Evolutionary conservation across 1,284 basidiomycete species (phyloP).

Genomic region (Moniliella sp.): DNA sequence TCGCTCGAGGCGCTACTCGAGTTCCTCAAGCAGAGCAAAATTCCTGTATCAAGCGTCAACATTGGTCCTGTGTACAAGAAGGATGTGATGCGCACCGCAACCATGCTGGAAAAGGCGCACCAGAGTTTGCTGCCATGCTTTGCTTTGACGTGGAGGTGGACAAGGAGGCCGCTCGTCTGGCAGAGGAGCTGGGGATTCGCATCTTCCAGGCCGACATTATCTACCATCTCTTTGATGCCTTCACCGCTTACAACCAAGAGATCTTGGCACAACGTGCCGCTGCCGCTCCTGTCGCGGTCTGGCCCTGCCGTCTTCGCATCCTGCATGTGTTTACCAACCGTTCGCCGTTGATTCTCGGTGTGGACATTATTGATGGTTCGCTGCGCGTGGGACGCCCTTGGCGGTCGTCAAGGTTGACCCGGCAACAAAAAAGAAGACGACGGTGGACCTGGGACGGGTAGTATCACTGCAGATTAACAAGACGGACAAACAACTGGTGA

Average conservation of each 20-base stretch:
- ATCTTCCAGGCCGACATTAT: constrained; percentile 97
- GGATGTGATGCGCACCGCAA: constrained; percentile 74
- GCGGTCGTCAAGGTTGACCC: constrained; percentile 79
- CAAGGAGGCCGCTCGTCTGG: constrained; percentile 70
- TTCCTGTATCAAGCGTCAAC: constrained; percentile 68
- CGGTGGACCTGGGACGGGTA: constrained; percentile 56
- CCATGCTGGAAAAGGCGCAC: constrained; percentile 84
- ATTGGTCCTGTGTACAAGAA: constrained; percentile 93
- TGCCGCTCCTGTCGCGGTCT: constrained; percentile 80
- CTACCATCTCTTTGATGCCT: constrained; percentile 92
- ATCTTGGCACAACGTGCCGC: constrained; percentile 73
- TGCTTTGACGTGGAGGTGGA: constrained; percentile 84
- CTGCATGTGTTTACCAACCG: constrained; percentile 85
- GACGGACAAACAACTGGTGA: constrained; percentile 48
- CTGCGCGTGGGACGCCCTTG: constrained; percentile 76
- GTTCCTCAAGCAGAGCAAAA: constrained; percentile 83
- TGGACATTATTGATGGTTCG: constrained; percentile 75
- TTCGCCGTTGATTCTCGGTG: constrained; percentile 84
- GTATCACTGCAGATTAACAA: constrained; percentile 39
- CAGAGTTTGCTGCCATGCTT: constrained; percentile 73
- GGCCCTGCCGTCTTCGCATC: constrained; percentile 81
- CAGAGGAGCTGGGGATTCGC: constrained; percentile 77
- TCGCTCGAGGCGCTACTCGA: constrained; percentile 90
- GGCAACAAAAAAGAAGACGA: constrained; percentile 52
- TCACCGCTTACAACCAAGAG: constrained; percentile 83